A percentile compares a stretch with the other conserved stretches of the same genome.
Conservation (phyloP, 177 flowering plant genomes). For the Vitis hybrid region DNA sequence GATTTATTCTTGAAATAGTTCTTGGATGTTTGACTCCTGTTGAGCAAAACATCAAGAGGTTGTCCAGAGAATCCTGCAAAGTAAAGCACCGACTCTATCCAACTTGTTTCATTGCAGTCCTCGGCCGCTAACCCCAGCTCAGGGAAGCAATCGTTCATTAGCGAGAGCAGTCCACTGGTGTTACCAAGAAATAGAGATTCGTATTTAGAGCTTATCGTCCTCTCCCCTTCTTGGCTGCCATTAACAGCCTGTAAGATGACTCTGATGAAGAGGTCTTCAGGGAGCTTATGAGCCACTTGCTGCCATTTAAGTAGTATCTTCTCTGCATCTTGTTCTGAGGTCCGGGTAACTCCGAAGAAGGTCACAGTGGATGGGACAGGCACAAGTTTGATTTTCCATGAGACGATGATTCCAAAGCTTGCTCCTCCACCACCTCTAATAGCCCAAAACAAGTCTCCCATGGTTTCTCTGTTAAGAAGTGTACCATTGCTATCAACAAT, state of each 20-base stretch:
- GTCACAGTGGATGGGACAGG: neutral
- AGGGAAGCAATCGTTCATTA: neutral
- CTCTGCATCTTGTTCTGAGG: neutral
- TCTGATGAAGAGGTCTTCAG: neutral
- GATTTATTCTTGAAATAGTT: neutral
- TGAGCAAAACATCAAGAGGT: neutral
- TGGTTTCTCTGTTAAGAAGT: neutral
- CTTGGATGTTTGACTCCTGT: neutral
- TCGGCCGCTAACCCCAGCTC: neutral
- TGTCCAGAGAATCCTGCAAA: neutral
- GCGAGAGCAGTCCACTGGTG: neutral
- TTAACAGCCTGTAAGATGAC: neutral
- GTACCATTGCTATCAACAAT: neutral
- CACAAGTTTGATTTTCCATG: conserved; percentile 1
- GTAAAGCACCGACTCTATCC: conserved; percentile 4
- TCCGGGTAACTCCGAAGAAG: neutral
- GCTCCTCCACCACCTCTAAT: conserved; percentile 5
- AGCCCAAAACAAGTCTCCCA: conserved; percentile 10
- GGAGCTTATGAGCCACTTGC: neutral
- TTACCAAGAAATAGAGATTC: neutral
- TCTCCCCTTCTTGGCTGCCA: neutral
- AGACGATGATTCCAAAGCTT: neutral
- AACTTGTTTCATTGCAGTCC: conserved; percentile 2
- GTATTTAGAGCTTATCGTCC: neutral
- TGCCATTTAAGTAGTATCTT: neutral